phyloP scores from a whole-genome alignment of 148 eudicot species.

The Amaranthus palmeri region DNA sequence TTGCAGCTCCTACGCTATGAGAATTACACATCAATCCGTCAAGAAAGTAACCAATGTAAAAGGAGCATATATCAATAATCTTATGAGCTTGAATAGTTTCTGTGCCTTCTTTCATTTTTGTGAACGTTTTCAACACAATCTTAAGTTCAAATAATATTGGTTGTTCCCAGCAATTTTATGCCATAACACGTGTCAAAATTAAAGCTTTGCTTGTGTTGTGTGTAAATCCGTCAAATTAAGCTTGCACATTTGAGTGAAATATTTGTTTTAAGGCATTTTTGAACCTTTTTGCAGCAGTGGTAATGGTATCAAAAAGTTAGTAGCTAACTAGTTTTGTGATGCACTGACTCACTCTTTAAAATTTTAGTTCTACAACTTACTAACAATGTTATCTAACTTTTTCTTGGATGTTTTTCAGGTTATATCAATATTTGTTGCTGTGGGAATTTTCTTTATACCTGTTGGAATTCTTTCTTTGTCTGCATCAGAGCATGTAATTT shows the following conservation, averaged over 20 bases:
- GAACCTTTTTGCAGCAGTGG: neutral
- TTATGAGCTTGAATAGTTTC: neutral
- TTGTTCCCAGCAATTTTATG: neutral
- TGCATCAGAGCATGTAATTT: constrained; percentile 62
- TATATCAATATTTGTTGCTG: constrained; percentile 42
- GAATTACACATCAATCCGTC: neutral
- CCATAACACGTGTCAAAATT: neutral
- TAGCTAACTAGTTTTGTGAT: neutral
- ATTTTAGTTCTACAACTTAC: neutral
- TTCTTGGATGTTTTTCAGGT: constrained; percentile 41
- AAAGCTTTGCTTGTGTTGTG: neutral
- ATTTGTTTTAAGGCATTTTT: neutral
- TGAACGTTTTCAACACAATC: neutral
- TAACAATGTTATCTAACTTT: neutral
- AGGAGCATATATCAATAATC: neutral
- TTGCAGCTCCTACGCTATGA: neutral
- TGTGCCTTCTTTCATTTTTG: neutral
- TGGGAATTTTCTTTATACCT: constrained; percentile 69
- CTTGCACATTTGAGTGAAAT: neutral
- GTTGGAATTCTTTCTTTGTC: constrained; percentile 61
- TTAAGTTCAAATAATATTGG: neutral
- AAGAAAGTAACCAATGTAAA: neutral
- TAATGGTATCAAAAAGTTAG: neutral
- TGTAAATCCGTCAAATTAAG: neutral
- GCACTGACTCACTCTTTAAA: neutral